A percentile compares a stretch with the other conserved stretches of the same genome.
These are phyloP conservation scores for Pleurotus ostreatus DNA, from an alignment of 768 basidiomycete species.

Conservation along the genomic window DNA sequence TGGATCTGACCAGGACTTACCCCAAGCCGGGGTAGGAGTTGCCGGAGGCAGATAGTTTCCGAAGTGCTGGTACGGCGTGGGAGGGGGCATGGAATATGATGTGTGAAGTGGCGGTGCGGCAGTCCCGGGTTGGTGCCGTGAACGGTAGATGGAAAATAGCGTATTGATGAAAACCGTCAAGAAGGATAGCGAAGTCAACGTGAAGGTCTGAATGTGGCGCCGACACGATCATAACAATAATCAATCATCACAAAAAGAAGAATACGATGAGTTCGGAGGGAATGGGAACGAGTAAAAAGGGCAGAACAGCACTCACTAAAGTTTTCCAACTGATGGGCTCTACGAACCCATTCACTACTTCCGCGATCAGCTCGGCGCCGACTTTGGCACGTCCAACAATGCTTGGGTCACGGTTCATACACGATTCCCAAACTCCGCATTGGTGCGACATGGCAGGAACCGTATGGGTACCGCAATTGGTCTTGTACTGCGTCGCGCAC, in stretches of 20 bases:
- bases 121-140: conserved; percentile 49
- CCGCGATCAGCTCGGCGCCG: conserved; percentile 91
- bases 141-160: conserved; percentile 73
- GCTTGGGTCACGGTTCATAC: conserved; percentile 93
- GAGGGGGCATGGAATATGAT: conserved; percentile 36
- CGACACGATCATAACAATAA: conserved; percentile 7
- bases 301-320: conserved; percentile 50
- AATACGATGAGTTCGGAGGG: conserved; percentile 1
- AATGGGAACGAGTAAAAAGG: not conserved
- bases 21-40: conserved; percentile 42
- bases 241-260: not conserved
- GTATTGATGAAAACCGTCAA: conserved; percentile 78
- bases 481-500: conserved; percentile 77
- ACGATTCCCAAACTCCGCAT: conserved; percentile 88
- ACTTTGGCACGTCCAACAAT: conserved; percentile 86
- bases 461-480: conserved; percentile 74
- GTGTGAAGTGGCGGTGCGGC: conserved; percentile 28
- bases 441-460: conserved; percentile 86
- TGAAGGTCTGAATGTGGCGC: conserved; percentile 50
- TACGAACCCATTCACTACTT: conserved; percentile 94
- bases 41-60: conserved; percentile 46
- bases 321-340: conserved; percentile 99
- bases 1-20: conserved; percentile 30
- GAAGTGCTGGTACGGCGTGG: conserved; percentile 41
- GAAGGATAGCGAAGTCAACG: conserved; percentile 71